These are phyloP conservation scores for Hansenula sp. DNA, from an alignment of 1,139 yeast genomes.

Conservation along the genomic window DNA sequence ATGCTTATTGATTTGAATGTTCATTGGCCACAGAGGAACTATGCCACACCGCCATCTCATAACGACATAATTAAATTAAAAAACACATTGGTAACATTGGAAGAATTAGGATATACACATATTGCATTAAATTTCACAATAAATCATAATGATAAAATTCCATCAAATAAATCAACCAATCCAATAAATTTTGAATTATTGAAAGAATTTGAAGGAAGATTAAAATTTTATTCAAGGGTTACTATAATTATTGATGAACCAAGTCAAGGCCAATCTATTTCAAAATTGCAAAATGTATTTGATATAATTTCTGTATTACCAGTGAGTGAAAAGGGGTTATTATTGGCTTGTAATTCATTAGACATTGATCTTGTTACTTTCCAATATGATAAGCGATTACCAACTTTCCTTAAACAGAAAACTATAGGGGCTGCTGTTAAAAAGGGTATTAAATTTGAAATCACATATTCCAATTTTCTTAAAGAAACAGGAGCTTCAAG, in stretches of 20 bases:
- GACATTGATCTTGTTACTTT: conserved; percentile 81
- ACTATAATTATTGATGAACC: conserved; percentile 78
- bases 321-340: conserved; percentile 70
- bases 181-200: conserved; percentile 32
- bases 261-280: conserved; percentile 67
- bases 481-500: conserved; percentile 37
- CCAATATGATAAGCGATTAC: conserved; percentile 60
- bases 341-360: conserved; percentile 63
- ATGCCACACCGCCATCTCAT: conserved; percentile 35
- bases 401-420: conserved; percentile 79
- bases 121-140: conserved; percentile 69
- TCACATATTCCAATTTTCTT: conserved; percentile 59
- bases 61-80: conserved; percentile 42
- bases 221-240: conserved; percentile 64
- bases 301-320: conserved; percentile 87
- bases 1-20: conserved; percentile 76
- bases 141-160: conserved; percentile 54
- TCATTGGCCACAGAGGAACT: conserved; percentile 68
- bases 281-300: conserved; percentile 58
- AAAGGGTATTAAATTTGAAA: conserved; percentile 79
- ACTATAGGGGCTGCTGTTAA: conserved; percentile 79
- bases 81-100: conserved; percentile 50
- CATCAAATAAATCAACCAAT: conserved; percentile 33
- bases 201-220: conserved; percentile 32
- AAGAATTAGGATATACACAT: conserved; percentile 65